These are phyloP conservation scores for Candida sakaeoensis DNA, from an alignment of 805 yeast species.

Conservation along the genomic window DNA sequence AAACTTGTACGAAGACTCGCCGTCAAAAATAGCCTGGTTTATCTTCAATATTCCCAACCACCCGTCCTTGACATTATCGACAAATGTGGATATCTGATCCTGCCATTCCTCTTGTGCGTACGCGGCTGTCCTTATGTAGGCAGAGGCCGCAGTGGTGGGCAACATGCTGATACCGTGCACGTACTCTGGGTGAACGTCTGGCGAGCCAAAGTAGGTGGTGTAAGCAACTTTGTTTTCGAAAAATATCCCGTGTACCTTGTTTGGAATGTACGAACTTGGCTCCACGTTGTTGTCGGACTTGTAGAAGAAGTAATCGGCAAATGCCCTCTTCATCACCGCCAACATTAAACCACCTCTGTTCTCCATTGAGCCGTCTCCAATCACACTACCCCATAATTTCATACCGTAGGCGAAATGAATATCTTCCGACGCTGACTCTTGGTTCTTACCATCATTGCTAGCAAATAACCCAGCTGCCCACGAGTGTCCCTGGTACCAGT, in stretches of 20 bases:
- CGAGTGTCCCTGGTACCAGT: conserved; percentile 75
- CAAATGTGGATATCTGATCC: conserved; percentile 41
- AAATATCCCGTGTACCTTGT: conserved; percentile 68
- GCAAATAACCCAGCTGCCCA: conserved; percentile 73
- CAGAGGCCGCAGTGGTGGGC: conserved; percentile 68
- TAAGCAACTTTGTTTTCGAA: conserved; percentile 71
- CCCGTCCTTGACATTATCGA: conserved; percentile 50
- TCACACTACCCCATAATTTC: conserved; percentile 63
- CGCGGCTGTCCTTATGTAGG: conserved; percentile 50
- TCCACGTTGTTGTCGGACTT: conserved; percentile 48
- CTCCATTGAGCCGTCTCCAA: conserved; percentile 54
- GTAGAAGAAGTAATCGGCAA: conserved; percentile 54
- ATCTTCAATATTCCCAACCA: conserved; percentile 74
- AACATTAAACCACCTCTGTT: conserved; percentile 58
- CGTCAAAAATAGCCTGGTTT: conserved; percentile 73
- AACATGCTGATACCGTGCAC: conserved; percentile 78
- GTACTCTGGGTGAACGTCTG: conserved; percentile 42
- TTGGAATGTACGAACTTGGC: conserved; percentile 51
- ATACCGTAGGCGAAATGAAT: conserved; percentile 67
- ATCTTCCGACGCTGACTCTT: conserved; percentile 73
- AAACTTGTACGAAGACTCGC: conserved; percentile 56
- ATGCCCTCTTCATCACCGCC: conserved; percentile 52
- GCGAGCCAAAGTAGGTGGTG: conserved; percentile 67
- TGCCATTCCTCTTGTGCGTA: conserved; percentile 66
- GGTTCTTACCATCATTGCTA: conserved; percentile 71